Conservation (phyloP, 345 rosid genomes). For the Bretschneidera sinensis region DNA sequence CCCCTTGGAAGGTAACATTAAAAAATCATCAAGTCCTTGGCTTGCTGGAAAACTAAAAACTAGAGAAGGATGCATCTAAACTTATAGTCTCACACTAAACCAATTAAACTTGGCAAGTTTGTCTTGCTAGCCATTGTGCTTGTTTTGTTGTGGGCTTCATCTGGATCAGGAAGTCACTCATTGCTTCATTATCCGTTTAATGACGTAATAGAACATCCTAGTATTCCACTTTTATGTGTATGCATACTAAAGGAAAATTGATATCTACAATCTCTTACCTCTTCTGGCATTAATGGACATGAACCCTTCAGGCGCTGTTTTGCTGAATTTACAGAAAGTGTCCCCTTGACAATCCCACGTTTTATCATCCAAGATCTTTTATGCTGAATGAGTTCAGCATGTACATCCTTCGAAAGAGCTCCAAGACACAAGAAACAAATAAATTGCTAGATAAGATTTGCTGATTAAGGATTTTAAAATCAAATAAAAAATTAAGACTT, state of each 20-base stretch:
- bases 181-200: too few relatives aligned
- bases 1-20: too few relatives aligned
- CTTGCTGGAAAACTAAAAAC: too few relatives aligned
- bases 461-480: constrained; percentile 9
- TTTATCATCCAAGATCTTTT: constrained; percentile 89
- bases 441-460: constrained; percentile 21
- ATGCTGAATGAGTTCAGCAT: constrained; percentile 91
- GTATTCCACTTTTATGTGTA: neutral
- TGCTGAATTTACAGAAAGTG: constrained; percentile 59
- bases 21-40: too few relatives aligned
- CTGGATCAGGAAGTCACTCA: too few relatives aligned
- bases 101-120: too few relatives aligned
- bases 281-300: constrained; percentile 94
- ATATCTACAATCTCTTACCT: constrained; percentile 41
- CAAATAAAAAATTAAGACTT: constrained; percentile 9
- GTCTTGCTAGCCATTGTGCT: too few relatives aligned
- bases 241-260: constrained; percentile 1
- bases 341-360: constrained; percentile 78
- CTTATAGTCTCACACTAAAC: too few relatives aligned
- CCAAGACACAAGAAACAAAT: constrained; percentile 36
- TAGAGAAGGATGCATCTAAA: too few relatives aligned
- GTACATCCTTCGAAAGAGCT: constrained; percentile 85
- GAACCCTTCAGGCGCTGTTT: constrained; percentile 62
- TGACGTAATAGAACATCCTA: neutral
- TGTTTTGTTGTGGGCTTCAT: too few relatives aligned